Evolutionary conservation across 495 filamentous ascomycete species (phyloP), one percentile per base, ranked within the genome.

Genomic region (Cercophora scortea): DNA sequence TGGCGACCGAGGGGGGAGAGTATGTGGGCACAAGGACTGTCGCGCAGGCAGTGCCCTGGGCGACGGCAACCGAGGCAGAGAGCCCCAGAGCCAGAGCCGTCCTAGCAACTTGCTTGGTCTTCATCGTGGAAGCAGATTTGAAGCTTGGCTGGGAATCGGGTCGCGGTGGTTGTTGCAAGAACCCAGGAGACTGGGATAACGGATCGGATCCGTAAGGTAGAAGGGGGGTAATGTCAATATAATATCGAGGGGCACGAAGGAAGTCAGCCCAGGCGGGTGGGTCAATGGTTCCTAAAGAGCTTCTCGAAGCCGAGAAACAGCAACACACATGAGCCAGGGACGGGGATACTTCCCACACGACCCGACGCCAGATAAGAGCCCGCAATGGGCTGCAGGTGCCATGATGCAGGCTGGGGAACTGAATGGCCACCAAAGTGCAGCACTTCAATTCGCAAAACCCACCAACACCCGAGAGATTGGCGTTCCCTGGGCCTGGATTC

Each of bases 1-100:
- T 48, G 9, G 79, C 76, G 11, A 85, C 67, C 0, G 73, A 66
- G 0, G 83, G 82, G 6, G 80, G 62, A 0, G 72, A 65, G 19
- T 82, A 83, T 33, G 19, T 45, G 8, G 47, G 68, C 0, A 51
- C 40, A 9, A 69, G 54, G n/a, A 72, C 50, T 36, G 53, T 57
- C 1, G 54, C 52, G 56, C 72, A 76, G n/a, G 56, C 45, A 16
- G 43, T 44, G 7, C n/a, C 39, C 4, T 62, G 49, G 6, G 61
- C 56, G 9, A 51, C 44, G 0, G 38, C 56, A 1, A 40, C 16
- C 11, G 54, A 51, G 11, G 52, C 59, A 34, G 51, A 61, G n/a
- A 66, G 51, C 33, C 51, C 56, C 0, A 42, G 50, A 11, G 50
- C 50, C 40, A 60, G 34, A 17, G 49, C 54, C 5, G 42, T 42